phyloP scores from a whole-genome alignment of 495 filamentous ascomycete species.

The Penicillium cinerascens region DNA sequence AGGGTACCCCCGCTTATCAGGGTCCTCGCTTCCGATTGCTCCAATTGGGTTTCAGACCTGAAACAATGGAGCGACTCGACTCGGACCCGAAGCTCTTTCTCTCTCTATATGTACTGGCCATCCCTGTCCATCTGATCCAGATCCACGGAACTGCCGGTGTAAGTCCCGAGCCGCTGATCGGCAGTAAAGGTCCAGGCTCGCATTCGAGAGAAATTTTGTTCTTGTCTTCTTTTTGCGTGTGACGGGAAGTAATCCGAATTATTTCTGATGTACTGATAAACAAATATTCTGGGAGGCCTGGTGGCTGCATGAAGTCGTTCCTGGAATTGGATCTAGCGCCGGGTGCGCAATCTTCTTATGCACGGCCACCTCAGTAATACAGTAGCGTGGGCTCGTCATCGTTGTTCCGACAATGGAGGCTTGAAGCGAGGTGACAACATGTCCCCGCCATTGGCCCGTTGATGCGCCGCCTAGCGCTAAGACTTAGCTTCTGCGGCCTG shows the following conservation, averaged over 20 bases:
- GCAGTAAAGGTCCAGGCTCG: not conserved
- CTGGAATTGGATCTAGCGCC: slow-evolving; percentile 1
- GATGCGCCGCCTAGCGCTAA: not conserved
- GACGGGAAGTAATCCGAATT: not conserved
- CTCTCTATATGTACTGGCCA: too few species aligned
- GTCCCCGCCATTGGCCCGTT: not conserved
- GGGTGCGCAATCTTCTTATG: not conserved
- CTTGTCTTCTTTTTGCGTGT: not conserved
- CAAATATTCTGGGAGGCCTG: not conserved
- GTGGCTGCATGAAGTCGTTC: slow-evolving; percentile 9
- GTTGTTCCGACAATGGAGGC: not conserved
- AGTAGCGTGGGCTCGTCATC: not conserved
- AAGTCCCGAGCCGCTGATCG: not conserved
- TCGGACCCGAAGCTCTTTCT: too few species aligned
- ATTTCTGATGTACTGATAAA: not conserved
- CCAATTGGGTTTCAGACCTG: not conserved
- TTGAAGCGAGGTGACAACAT: not conserved
- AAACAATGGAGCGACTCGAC: too few species aligned
- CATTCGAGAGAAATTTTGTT: not conserved
- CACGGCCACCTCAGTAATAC: not conserved
- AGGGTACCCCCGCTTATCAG: too few species aligned
- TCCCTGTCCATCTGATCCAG: too few species aligned
- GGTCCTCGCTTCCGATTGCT: slow-evolving; percentile 10
- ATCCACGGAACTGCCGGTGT: not conserved
- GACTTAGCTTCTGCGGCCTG: slow-evolving; percentile 1